A percentile compares a stretch with the other conserved stretches of the same genome.
phyloP scores from a whole-genome alignment of 139 green algal species.

The Volvox reticuliferus region DNA sequence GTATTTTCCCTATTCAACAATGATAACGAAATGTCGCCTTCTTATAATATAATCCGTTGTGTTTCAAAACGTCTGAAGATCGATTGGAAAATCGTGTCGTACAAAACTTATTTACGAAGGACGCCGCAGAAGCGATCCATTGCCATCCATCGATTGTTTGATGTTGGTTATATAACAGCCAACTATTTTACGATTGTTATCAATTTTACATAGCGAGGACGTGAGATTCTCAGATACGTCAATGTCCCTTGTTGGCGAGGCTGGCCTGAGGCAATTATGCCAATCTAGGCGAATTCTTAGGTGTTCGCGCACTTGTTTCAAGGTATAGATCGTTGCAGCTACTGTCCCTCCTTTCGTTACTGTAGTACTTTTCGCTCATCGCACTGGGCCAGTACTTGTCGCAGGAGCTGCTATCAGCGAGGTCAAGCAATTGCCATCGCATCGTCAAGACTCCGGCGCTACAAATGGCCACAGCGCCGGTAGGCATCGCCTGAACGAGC shows the following conservation, averaged over 20 bases:
- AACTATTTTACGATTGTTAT: too few species aligned
- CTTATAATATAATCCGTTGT: too few species aligned
- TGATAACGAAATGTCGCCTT: too few species aligned
- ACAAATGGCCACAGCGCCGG: constrained; percentile 17
- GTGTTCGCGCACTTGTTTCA: neutral
- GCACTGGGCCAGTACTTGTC: neutral
- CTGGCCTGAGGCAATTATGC: constrained; percentile 11
- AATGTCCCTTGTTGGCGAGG: constrained; percentile 25
- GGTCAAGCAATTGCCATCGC: neutral
- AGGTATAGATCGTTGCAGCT: neutral
- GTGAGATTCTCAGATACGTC: too few species aligned
- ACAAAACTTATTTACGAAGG: too few species aligned
- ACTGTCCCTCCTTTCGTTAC: neutral
- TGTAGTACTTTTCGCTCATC: neutral
- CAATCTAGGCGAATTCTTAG: neutral
- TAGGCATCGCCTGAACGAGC: neutral
- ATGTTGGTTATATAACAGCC: too few species aligned
- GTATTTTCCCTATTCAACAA: too few species aligned
- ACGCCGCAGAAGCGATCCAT: too few species aligned
- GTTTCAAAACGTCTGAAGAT: too few species aligned
- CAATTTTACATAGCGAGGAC: too few species aligned
- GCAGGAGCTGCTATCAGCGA: neutral
- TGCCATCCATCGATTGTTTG: too few species aligned
- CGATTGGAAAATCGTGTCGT: too few species aligned
- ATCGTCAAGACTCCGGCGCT: neutral